Evolutionary conservation across 192 early-diverging fungal genomes (phyloP).

Genomic region (Coemansia sp.): DNA sequence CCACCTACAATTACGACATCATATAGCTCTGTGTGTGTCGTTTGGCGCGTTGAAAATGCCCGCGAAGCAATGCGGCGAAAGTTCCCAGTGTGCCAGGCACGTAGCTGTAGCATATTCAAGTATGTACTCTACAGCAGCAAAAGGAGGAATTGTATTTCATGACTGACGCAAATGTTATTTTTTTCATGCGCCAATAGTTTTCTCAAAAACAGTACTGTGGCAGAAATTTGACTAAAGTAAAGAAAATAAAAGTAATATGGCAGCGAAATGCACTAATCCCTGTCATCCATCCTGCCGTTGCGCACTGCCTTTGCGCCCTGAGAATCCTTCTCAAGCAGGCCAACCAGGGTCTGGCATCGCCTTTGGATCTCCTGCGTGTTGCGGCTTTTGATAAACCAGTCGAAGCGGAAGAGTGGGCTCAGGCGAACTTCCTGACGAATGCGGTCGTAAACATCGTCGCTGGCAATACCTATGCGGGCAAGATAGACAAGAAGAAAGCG

Average conservation of each 20-base stretch:
- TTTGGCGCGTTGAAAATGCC: background rate
- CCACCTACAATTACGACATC: constrained; percentile 91
- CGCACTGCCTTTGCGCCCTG: constrained; percentile 15
- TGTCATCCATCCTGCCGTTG: constrained; percentile 16
- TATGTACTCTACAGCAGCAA: background rate
- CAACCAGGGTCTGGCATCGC: constrained; percentile 81
- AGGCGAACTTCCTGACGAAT: constrained; percentile 83
- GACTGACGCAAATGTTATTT: no score
- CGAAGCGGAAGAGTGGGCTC: constrained; percentile 86
- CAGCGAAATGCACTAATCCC: background rate
- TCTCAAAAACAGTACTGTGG: no score
- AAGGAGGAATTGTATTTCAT: background rate
- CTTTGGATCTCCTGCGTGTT: constrained; percentile 80
- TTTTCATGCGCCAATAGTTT: no score
- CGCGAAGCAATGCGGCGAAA: background rate
- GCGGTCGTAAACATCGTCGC: constrained; percentile 90
- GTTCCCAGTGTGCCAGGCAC: background rate
- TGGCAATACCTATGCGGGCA: constrained; percentile 83
- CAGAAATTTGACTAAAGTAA: background rate
- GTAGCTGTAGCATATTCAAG: background rate
- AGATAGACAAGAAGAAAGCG: constrained; percentile 90
- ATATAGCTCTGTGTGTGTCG: constrained; percentile 53
- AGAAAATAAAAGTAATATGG: constrained; percentile 2
- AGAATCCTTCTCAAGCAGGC: constrained; percentile 49
- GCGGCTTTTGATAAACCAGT: constrained; percentile 97